A percentile compares a stretch with the other conserved stretches of the same genome.
Conservation (phyloP, 352 stramenopile genomes). For the Globisporangium iwayamae region DNA sequence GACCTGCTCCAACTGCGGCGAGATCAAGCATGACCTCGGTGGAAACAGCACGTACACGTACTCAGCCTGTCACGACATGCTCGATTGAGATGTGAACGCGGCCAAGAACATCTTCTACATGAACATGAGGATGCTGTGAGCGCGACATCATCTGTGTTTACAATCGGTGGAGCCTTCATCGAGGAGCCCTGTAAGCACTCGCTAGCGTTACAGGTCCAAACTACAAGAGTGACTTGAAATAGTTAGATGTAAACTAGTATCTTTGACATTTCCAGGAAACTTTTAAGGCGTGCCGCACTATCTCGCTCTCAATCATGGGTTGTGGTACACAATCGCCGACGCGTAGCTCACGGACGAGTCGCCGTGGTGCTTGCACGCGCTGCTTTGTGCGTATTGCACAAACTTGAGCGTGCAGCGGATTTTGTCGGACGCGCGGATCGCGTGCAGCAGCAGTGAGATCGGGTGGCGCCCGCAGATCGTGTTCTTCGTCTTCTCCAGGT, state of each 20-base stretch:
- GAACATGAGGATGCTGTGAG: no score
- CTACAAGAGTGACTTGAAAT: no score
- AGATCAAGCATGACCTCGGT: background rate
- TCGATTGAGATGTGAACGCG: no score
- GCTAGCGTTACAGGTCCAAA: no score
- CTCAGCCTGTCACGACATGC: no score
- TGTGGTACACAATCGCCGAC: slow-evolving; percentile 85
- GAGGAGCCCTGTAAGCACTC: no score
- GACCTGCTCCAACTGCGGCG: background rate
- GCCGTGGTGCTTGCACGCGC: slow-evolving; percentile 71
- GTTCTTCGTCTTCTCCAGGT: slow-evolving; percentile 93
- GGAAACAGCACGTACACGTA: background rate
- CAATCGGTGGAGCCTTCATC: no score
- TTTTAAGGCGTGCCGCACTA: no score
- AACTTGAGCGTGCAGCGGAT: slow-evolving; percentile 86
- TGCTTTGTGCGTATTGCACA: slow-evolving; percentile 93
- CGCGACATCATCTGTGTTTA: no score
- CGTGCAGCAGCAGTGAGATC: slow-evolving; percentile 83
- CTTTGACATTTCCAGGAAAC: no score
- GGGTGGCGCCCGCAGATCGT: slow-evolving; percentile 97
- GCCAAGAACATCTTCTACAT: no score
- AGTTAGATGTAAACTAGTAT: no score
- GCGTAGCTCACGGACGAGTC: slow-evolving; percentile 96
- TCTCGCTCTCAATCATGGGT: slow-evolving; percentile 21
- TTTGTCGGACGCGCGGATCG: slow-evolving; percentile 41